phyloP scores from a whole-genome alignment of 1,139 yeast species.

The Hyphopichia burtonii region DNA sequence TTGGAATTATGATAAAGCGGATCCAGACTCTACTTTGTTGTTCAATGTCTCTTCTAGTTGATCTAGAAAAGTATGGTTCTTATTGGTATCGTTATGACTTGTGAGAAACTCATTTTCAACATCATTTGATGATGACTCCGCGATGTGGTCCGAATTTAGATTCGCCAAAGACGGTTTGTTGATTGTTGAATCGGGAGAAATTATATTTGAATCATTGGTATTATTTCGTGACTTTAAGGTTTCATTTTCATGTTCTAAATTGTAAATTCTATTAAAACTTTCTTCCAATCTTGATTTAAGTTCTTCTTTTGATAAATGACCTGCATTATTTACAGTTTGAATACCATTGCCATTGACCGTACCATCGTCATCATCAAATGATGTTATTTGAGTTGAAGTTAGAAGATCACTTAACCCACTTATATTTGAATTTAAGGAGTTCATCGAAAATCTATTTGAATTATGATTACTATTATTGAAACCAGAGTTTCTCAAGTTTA shows the following conservation, averaged over 20 bases:
- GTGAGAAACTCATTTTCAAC: background rate
- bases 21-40: slow-evolving; percentile 2
- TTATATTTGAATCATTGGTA: background rate
- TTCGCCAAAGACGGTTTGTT: background rate
- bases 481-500: slow-evolving; percentile 19
- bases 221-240: slow-evolving; percentile 13
- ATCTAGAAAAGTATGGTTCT: slow-evolving; percentile 13
- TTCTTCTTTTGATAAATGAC: slow-evolving; percentile 30
- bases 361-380: slow-evolving; percentile 30
- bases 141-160: background rate
- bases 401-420: slow-evolving; percentile 44
- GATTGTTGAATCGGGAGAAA: background rate
- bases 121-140: background rate
- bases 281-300: slow-evolving; percentile 38
- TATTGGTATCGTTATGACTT: background rate
- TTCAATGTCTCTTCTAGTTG: slow-evolving; percentile 19
- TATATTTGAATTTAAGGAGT: slow-evolving; percentile 41
- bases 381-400: slow-evolving; percentile 38
- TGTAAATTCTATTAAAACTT: slow-evolving; percentile 38
- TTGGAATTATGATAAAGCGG: too few species aligned
- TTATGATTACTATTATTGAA: slow-evolving; percentile 6
- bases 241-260: slow-evolving; percentile 31
- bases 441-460: slow-evolving; percentile 35
- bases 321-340: slow-evolving; percentile 2
- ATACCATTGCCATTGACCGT: slow-evolving; percentile 7